Evolutionary conservation across 2,329 filamentous ascomycete species (phyloP).

Genomic region (Whalleya microplaca): DNA sequence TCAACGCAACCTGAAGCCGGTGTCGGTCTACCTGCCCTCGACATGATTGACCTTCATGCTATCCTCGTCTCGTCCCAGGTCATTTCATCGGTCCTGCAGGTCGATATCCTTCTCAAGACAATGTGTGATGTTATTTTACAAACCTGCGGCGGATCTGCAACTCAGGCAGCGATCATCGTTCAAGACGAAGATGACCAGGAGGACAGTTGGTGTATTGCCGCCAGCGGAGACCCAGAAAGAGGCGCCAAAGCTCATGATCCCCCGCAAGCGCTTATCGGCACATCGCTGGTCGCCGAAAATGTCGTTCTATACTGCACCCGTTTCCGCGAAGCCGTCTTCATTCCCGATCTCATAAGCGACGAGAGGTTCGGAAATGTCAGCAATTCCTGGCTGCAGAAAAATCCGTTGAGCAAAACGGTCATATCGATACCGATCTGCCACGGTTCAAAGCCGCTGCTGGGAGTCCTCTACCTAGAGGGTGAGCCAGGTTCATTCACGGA

Average conservation of each 20-base stretch:
- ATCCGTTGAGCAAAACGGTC: slow-evolving; percentile 72
- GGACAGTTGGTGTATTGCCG: slow-evolving; percentile 72
- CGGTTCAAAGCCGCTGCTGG: slow-evolving; percentile 70
- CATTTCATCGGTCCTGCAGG: slow-evolving; percentile 75
- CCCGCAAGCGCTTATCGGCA: slow-evolving; percentile 66
- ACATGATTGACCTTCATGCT: slow-evolving; percentile 81
- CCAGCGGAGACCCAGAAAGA: slow-evolving; percentile 71
- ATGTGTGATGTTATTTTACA: slow-evolving; percentile 83
- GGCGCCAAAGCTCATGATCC: slow-evolving; percentile 70
- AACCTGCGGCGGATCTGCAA: slow-evolving; percentile 72
- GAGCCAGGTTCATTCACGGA: slow-evolving; percentile 78
- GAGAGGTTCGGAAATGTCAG: slow-evolving; percentile 79
- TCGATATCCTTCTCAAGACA: slow-evolving; percentile 76
- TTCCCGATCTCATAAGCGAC: slow-evolving; percentile 73
- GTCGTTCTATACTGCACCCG: slow-evolving; percentile 77
- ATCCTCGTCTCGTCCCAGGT: slow-evolving; percentile 80
- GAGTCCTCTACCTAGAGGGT: slow-evolving; percentile 76
- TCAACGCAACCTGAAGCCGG: slow-evolving; percentile 62
- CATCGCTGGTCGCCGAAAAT: slow-evolving; percentile 73
- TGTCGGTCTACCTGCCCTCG: slow-evolving; percentile 70
- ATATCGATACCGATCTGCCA: slow-evolving; percentile 82
- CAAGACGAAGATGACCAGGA: slow-evolving; percentile 65
- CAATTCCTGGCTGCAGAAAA: slow-evolving; percentile 68
- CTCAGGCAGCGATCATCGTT: slow-evolving; percentile 73
- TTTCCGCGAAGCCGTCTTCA: slow-evolving; percentile 75